Evolutionary conservation across 305 asterid genomes (phyloP).

Genomic region (Plantago lanceolata): DNA sequence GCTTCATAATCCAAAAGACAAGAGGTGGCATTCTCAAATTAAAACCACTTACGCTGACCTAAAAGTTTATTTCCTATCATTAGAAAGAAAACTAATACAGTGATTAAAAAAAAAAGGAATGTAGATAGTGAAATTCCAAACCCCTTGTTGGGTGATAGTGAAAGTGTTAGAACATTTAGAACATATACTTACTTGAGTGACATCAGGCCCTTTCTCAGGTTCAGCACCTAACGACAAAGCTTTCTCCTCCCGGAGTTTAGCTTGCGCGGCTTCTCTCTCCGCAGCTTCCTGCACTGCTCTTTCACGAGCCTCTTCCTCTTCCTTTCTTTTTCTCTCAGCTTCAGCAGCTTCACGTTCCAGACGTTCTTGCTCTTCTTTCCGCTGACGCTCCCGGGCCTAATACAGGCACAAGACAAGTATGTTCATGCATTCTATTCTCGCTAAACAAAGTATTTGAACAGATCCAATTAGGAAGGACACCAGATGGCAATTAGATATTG

Average conservation of each 20-base stretch:
- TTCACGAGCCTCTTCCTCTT: constrained; percentile 87
- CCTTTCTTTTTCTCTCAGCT: constrained; percentile 80
- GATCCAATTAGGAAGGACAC: background rate
- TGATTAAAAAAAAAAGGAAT: background rate
- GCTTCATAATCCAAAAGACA: too few species aligned
- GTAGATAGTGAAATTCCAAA: too few species aligned
- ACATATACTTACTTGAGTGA: constrained; percentile 67
- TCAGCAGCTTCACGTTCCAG: constrained; percentile 87
- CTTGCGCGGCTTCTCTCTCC: constrained; percentile 72
- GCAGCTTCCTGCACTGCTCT: constrained; percentile 75
- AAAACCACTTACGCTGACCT: too few species aligned
- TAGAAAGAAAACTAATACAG: background rate
- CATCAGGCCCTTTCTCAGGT: constrained; percentile 90
- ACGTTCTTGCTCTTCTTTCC: constrained; percentile 75
- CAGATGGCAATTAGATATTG: constrained; percentile 9
- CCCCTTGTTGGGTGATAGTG: background rate
- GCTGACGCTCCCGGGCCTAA: constrained; percentile 91
- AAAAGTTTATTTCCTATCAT: too few species aligned
- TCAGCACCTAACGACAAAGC: constrained; percentile 78
- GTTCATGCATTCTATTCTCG: constrained; percentile 5
- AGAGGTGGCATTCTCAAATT: too few species aligned
- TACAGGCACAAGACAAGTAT: constrained; percentile 9
- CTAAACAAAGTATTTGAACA: background rate
- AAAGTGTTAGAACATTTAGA: background rate
- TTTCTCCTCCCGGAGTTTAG: constrained; percentile 76